These are phyloP conservation scores for Eucalyptus rudis DNA, from an alignment of 345 rosid genomes.

Conservation along the genomic window DNA sequence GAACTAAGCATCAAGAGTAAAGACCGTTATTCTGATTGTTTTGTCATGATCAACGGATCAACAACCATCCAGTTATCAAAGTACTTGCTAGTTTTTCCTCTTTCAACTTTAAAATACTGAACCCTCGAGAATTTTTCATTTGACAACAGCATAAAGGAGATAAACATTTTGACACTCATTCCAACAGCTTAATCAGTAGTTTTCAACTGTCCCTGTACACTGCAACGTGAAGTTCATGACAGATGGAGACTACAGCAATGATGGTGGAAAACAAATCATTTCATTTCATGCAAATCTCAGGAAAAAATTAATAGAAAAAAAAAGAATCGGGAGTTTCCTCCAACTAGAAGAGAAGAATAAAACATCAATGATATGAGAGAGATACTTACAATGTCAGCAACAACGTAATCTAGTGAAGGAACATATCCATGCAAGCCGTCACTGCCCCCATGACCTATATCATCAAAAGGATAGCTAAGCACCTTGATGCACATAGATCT, in stretches of 20 bases:
- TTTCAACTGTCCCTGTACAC: neutral
- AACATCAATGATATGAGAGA: neutral
- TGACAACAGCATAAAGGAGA: neutral
- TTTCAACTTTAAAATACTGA: neutral
- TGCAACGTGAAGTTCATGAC: neutral
- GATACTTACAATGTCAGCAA: slow-evolving; percentile 69
- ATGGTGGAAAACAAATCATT: neutral
- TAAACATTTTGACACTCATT: neutral
- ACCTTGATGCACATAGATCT: neutral
- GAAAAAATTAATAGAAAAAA: neutral
- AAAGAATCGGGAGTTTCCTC: neutral
- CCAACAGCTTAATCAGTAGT: neutral
- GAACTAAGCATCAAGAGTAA: neutral
- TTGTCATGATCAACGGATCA: neutral
- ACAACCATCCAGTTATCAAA: neutral
- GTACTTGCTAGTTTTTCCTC: neutral
- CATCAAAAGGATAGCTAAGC: neutral
- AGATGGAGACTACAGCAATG: neutral
- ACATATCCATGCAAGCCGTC: slow-evolving; percentile 98
- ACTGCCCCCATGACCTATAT: slow-evolving; percentile 96
- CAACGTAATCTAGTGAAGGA: slow-evolving; percentile 95
- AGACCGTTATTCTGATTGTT: neutral
- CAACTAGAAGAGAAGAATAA: neutral
- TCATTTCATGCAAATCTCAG: neutral
- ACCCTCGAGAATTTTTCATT: neutral